phyloP scores from a whole-genome alignment of 345 rosid genomes.

The Sonneratia alba region DNA sequence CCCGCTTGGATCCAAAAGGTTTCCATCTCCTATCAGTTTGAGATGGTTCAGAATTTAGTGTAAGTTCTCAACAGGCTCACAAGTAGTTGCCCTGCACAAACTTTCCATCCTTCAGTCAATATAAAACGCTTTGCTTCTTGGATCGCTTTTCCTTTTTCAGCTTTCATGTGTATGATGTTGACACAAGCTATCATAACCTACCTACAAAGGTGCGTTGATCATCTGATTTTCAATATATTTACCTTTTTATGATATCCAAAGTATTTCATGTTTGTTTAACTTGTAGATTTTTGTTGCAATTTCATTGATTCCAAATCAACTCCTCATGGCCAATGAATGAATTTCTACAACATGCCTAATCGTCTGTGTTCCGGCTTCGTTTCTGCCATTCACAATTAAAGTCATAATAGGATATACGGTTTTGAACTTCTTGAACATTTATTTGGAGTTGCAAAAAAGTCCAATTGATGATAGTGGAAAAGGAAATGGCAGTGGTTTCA shows the following conservation, averaged over 20 bases:
- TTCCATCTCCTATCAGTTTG: constrained; percentile 63
- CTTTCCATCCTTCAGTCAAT: not conserved
- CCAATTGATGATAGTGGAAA: not conserved
- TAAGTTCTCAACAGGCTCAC: constrained; percentile 19
- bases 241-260: not conserved
- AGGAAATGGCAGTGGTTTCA: not conserved
- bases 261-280: not conserved
- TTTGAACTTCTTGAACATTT: not conserved
- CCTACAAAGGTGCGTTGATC: constrained; percentile 54
- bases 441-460: not conserved
- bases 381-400: not conserved
- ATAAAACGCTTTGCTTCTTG: constrained; percentile 2
- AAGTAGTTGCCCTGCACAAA: not conserved
- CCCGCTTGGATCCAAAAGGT: constrained; percentile 78
- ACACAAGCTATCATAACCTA: constrained; percentile 51
- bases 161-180: constrained; percentile 63
- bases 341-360: not conserved
- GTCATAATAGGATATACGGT: not conserved
- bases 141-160: constrained; percentile 23
- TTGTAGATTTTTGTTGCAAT: constrained; percentile 1
- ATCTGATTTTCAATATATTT: not conserved
- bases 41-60: constrained; percentile 64
- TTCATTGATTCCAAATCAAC: not conserved
- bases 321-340: not conserved
- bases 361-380: not conserved